Percentiles rank a stretch among this genome's conserved stretches.
phyloP scores from a whole-genome alignment of 202 grass and related monocot species.

The Cymbopogon flexuosus region DNA sequence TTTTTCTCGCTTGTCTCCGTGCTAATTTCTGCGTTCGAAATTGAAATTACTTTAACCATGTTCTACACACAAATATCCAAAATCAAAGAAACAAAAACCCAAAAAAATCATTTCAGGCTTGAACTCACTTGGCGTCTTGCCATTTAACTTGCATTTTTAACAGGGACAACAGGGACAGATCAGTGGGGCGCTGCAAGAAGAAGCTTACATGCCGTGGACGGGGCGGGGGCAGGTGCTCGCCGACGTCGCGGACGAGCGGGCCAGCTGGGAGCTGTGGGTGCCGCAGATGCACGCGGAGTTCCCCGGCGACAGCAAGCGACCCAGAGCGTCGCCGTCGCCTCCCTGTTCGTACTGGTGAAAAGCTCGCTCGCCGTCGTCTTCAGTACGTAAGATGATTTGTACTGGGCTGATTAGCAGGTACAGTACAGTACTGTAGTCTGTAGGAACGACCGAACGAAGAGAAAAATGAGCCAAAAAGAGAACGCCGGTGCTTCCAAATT shows the following conservation, averaged over 20 bases:
- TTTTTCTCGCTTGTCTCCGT: background rate
- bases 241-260: constrained; percentile 22
- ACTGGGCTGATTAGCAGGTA: background rate
- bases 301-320: constrained; percentile 38
- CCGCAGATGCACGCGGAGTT: constrained; percentile 53
- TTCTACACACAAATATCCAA: background rate
- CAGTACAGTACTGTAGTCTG: background rate
- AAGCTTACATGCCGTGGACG: constrained; percentile 37
- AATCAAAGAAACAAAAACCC: no score
- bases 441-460: background rate
- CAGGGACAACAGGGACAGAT: constrained; percentile 38
- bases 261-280: constrained; percentile 47
- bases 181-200: constrained; percentile 26
- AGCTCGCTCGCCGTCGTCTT: constrained; percentile 1
- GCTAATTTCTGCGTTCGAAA: background rate
- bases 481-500: background rate
- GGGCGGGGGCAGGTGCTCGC: constrained; percentile 24
- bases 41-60: background rate
- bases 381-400: background rate
- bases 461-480: background rate
- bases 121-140: constrained; percentile 8
- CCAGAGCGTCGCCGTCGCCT: constrained; percentile 41
- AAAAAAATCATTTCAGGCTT: background rate
- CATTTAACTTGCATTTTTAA: background rate
- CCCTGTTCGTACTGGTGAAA: constrained; percentile 48